Conservation (phyloP, 192 early-diverging fungal species). For the Backusella tuberculispora region DNA sequence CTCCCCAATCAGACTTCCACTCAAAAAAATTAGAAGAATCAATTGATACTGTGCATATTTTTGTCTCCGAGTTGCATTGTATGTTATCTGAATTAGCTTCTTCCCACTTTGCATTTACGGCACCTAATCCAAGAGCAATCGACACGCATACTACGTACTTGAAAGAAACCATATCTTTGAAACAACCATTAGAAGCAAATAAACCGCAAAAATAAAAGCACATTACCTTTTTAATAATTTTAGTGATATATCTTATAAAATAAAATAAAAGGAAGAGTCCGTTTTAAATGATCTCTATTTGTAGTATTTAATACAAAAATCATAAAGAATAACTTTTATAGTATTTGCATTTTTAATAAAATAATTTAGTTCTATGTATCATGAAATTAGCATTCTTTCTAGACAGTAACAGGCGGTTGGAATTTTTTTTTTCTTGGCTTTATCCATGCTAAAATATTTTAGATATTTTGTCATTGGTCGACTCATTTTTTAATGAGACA, state of each 20-base stretch:
- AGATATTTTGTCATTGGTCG: not conserved
- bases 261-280: not conserved
- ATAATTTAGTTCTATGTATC: not conserved
- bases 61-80: not conserved
- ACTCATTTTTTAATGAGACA: no score
- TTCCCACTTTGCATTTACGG: not conserved
- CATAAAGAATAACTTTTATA: not conserved
- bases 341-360: not conserved
- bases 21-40: not conserved
- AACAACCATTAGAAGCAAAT: not conserved
- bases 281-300: not conserved
- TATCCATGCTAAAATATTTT: no score
- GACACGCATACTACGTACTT: not conserved
- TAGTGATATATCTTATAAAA: not conserved
- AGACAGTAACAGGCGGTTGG: not conserved
- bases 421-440: not conserved
- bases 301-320: not conserved
- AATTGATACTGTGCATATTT: not conserved
- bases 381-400: conserved; percentile 10
- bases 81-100: not conserved
- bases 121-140: not conserved
- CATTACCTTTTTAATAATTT: not conserved
- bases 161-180: conserved; percentile 1
- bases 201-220: not conserved
- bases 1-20: not conserved